These are phyloP conservation scores for Colletotrichum incanum DNA, from an alignment of 2,329 filamentous ascomycete genomes.

Conservation along the genomic window DNA sequence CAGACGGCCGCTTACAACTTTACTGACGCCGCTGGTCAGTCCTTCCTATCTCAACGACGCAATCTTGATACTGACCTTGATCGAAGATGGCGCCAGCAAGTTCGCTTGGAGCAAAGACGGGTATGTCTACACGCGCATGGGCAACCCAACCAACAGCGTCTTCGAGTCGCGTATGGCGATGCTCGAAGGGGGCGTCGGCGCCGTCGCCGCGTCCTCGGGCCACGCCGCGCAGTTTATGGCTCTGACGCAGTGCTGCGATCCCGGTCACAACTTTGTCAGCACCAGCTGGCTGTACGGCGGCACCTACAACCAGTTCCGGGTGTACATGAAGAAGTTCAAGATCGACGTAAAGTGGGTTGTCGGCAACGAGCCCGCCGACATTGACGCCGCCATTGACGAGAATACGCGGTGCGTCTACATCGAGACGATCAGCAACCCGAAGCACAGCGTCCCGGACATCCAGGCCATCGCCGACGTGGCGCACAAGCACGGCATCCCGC, in stretches of 20 bases:
- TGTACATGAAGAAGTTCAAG: constrained; percentile 86
- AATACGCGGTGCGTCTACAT: constrained; percentile 93
- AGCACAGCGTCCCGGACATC: constrained; percentile 86
- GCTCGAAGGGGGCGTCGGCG: constrained; percentile 90
- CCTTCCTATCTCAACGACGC: constrained; percentile 20
- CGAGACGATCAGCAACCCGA: constrained; percentile 93
- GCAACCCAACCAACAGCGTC: constrained; percentile 94
- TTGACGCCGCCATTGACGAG: constrained; percentile 88
- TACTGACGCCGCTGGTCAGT: constrained; percentile 41
- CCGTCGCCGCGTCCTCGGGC: constrained; percentile 87
- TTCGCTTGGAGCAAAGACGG: constrained; percentile 70
- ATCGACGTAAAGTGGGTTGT: constrained; percentile 90
- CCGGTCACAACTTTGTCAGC: constrained; percentile 94
- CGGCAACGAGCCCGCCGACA: constrained; percentile 84
- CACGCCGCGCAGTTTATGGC: constrained; percentile 95
- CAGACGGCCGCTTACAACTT: constrained; percentile 75
- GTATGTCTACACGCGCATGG: constrained; percentile 94
- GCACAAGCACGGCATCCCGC: constrained; percentile 56
- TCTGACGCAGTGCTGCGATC: constrained; percentile 83
- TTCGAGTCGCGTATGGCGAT: constrained; percentile 96
- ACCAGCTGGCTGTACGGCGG: constrained; percentile 94
- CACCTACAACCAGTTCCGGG: constrained; percentile 98
- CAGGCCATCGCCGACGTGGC: constrained; percentile 76
- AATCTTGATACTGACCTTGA: constrained; percentile 36
- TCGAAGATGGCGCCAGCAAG: constrained; percentile 54